These are phyloP conservation scores for Ceriops decandra DNA, from an alignment of 345 rosid species.

Conservation along the genomic window DNA sequence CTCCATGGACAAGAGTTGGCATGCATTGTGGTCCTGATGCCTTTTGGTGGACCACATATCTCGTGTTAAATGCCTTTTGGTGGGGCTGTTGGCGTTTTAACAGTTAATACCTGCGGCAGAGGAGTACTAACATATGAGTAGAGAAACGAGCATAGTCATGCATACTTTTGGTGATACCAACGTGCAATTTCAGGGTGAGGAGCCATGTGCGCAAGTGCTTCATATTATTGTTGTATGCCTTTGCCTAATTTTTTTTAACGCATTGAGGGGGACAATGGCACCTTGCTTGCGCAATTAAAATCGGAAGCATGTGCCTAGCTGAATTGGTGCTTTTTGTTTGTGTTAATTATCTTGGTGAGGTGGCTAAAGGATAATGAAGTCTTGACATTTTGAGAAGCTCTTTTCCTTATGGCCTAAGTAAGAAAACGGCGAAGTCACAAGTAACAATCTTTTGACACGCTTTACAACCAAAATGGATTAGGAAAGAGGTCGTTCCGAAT, in stretches of 20 bases:
- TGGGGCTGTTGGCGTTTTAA: too few species aligned
- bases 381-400: neutral
- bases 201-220: neutral
- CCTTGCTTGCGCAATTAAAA: neutral
- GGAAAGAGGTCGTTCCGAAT: neutral
- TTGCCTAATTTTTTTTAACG: neutral
- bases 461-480: neutral
- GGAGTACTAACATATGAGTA: too few species aligned
- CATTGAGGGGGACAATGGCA: neutral
- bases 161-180: neutral
- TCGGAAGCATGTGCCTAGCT: neutral
- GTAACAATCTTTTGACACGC: neutral
- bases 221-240: neutral
- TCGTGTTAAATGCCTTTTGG: too few species aligned
- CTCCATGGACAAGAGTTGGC: too few species aligned
- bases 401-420: neutral
- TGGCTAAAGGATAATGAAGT: neutral
- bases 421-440: neutral
- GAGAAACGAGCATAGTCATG: too few species aligned
- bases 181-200: neutral
- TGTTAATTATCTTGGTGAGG: neutral
- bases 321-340: neutral
- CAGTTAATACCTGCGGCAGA: too few species aligned
- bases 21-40: too few species aligned
- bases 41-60: too few species aligned